phyloP scores from a whole-genome alignment of 768 basidiomycete genomes.

The Trametes villosa region DNA sequence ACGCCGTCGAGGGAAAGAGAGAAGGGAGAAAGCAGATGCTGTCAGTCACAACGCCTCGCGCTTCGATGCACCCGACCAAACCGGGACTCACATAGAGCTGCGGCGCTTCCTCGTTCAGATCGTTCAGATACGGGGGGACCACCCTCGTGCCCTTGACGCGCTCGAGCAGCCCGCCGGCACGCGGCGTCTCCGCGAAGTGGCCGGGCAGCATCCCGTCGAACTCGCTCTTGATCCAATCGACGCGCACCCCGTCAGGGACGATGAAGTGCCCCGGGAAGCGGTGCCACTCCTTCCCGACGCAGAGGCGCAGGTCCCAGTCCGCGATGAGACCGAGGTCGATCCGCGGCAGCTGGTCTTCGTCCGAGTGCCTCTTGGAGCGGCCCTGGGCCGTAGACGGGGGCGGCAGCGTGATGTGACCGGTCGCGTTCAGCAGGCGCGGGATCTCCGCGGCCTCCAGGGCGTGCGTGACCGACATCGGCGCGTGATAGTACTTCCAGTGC shows the following conservation, averaged over 20 bases:
- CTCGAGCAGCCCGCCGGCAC: slow-evolving; percentile 47
- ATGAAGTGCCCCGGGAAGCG: slow-evolving; percentile 91
- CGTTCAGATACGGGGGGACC: slow-evolving; percentile 76
- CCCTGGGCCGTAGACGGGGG: slow-evolving; percentile 33
- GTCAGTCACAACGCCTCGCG: slow-evolving; percentile 7
- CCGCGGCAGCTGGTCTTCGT: slow-evolving; percentile 44
- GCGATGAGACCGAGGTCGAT: slow-evolving; percentile 72
- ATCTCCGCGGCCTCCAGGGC: slow-evolving; percentile 79
- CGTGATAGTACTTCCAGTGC: slow-evolving; percentile 87
- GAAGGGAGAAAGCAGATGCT: slow-evolving; percentile 3
- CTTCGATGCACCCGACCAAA: slow-evolving; percentile 13
- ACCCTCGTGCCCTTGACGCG: slow-evolving; percentile 63
- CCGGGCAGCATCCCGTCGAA: slow-evolving; percentile 89
- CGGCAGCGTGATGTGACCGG: slow-evolving; percentile 61
- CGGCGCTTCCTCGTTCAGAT: slow-evolving; percentile 79
- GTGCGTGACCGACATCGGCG: slow-evolving; percentile 74
- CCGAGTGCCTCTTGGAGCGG: slow-evolving; percentile 28
- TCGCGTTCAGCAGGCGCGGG: slow-evolving; percentile 76
- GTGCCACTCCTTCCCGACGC: slow-evolving; percentile 95
- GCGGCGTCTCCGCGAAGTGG: slow-evolving; percentile 60
- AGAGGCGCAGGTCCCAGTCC: slow-evolving; percentile 74
- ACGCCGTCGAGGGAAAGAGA: too few relatives aligned
- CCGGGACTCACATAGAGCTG: slow-evolving; percentile 71
- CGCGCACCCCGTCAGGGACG: slow-evolving; percentile 78
- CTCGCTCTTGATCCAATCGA: slow-evolving; percentile 91